Evolutionary conservation across 1,284 basidiomycete species (phyloP).

Genomic region (Apiotrichum gracile): DNA sequence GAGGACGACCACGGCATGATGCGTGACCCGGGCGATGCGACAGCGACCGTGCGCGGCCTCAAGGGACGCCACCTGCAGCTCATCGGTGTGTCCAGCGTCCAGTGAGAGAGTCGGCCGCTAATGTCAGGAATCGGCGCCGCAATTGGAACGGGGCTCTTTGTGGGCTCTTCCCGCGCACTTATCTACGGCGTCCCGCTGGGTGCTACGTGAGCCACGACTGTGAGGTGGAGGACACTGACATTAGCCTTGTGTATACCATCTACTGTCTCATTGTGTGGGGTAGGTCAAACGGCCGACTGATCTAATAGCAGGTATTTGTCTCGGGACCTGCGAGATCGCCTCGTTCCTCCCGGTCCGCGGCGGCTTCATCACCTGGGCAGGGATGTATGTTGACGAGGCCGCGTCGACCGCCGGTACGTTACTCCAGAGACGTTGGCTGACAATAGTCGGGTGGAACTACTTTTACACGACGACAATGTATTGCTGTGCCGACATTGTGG

Average conservation of each 20-base stretch:
- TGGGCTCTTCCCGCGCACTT: slow-evolving; percentile 3
- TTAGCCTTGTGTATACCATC: slow-evolving; percentile 8
- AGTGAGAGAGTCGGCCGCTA: too few species aligned
- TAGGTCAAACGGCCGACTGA: background rate
- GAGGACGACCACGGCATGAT: background rate
- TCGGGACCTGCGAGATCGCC: slow-evolving; percentile 13
- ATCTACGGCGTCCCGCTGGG: slow-evolving; percentile 16
- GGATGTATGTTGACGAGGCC: slow-evolving; percentile 12
- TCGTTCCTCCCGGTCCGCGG: slow-evolving; percentile 16
- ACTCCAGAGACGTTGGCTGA: background rate
- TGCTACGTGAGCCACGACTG: background rate
- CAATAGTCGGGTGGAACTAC: slow-evolving; percentile 26
- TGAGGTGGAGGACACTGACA: background rate
- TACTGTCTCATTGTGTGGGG: slow-evolving; percentile 11
- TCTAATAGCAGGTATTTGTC: slow-evolving; percentile 5
- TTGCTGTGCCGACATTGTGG: slow-evolving; percentile 23
- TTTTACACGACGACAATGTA: slow-evolving; percentile 17
- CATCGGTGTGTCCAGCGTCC: background rate
- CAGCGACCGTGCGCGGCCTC: slow-evolving; percentile 2
- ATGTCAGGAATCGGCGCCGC: slow-evolving; percentile 1
- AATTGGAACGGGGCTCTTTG: slow-evolving; percentile 6
- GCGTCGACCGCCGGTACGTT: background rate
- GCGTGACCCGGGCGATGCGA: background rate
- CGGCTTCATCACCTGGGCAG: slow-evolving; percentile 16
- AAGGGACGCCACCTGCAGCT: slow-evolving; percentile 9